These are phyloP conservation scores for Exophiala aquamarina DNA, from an alignment of 2,329 filamentous ascomycete species.

Conservation along the genomic window DNA sequence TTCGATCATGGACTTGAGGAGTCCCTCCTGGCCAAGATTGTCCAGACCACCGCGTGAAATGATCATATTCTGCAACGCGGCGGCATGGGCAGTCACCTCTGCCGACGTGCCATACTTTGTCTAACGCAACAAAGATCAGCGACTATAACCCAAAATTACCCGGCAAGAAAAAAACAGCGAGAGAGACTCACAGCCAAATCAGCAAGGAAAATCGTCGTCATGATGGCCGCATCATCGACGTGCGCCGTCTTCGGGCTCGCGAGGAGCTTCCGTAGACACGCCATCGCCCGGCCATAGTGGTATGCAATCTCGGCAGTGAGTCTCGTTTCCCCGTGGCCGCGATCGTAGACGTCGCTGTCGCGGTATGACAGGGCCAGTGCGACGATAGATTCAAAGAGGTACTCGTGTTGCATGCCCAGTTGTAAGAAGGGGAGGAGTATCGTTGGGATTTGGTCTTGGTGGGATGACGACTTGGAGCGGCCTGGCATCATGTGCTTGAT, in stretches of 20 bases:
- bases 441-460: not conserved
- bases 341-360: too few relatives aligned
- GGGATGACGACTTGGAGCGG: not conserved
- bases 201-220: slow-evolving; percentile 6
- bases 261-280: slow-evolving; percentile 8
- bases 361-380: slow-evolving; percentile 5
- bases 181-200: slow-evolving; percentile 9
- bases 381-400: slow-evolving; percentile 5
- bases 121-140: too few relatives aligned
- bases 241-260: slow-evolving; percentile 1
- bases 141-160: too few relatives aligned
- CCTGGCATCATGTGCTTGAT: not conserved
- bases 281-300: slow-evolving; percentile 11
- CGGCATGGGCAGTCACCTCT: slow-evolving; percentile 1
- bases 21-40: not conserved
- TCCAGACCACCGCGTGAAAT: slow-evolving; percentile 2
- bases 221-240: slow-evolving; percentile 12
- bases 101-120: slow-evolving; percentile 4
- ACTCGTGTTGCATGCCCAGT: slow-evolving; percentile 5
- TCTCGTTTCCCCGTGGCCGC: too few relatives aligned
- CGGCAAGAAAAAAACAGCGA: not conserved
- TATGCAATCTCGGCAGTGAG: slow-evolving; percentile 3
- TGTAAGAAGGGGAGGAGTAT: not conserved
- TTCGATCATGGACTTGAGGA: slow-evolving; percentile 6
- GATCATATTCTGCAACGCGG: slow-evolving; percentile 4